Evolutionary conservation across 2,329 filamentous ascomycete genomes (phyloP).

Genomic region (Drechslera avenae): DNA sequence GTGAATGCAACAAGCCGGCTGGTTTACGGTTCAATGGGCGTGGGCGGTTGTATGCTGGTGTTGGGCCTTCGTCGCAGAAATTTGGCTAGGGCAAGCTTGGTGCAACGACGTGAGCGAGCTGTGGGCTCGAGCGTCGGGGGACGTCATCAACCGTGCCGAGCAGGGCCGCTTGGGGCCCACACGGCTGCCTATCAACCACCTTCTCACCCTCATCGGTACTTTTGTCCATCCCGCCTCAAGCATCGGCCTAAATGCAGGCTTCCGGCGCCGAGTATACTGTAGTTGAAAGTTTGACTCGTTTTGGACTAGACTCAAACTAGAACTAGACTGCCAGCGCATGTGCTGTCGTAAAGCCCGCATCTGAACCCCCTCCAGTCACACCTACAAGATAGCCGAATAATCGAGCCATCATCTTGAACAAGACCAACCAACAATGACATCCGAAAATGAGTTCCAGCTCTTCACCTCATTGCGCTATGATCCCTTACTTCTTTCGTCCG

Average conservation of each 20-base stretch:
- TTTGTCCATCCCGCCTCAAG: too few species aligned
- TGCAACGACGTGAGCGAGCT: constrained; percentile 12
- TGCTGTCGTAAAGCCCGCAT: too few species aligned
- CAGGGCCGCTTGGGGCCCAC: neutral
- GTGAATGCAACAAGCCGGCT: constrained; percentile 2
- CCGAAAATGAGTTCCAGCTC: constrained; percentile 40
- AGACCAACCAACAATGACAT: constrained; percentile 21
- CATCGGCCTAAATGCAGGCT: too few species aligned
- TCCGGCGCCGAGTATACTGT: too few species aligned
- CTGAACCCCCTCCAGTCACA: too few species aligned
- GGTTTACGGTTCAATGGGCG: constrained; percentile 22
- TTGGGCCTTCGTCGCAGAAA: constrained; percentile 18
- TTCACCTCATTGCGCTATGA: constrained; percentile 50
- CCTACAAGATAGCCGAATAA: neutral
- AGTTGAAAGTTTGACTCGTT: too few species aligned
- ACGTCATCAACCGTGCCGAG: constrained; percentile 23
- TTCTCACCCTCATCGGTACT: too few species aligned
- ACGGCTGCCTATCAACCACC: too few species aligned
- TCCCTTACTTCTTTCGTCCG: constrained; percentile 40
- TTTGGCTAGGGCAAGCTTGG: constrained; percentile 19
- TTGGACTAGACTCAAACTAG: too few species aligned
- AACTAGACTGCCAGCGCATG: too few species aligned
- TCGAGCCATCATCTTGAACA: neutral
- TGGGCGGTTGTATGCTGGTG: constrained; percentile 19
- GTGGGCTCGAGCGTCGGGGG: constrained; percentile 15